Percentiles rank a stretch among this genome's conserved stretches.
phyloP scores from a whole-genome alignment of 371 early-diverging fungal species.

The Zopfochytrium polystomum region DNA sequence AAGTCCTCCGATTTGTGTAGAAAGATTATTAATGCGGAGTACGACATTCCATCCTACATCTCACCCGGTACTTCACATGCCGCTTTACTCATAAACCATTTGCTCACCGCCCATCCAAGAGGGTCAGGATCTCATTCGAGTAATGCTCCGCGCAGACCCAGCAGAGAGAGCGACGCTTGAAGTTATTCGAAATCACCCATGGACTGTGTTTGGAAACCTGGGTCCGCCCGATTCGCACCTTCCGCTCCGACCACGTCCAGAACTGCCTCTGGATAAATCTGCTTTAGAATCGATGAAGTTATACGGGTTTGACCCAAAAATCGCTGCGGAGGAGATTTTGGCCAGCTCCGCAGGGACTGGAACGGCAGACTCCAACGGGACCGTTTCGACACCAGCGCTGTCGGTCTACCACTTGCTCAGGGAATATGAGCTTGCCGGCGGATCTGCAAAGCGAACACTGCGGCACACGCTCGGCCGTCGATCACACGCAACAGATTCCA shows the following conservation, averaged over 20 bases:
- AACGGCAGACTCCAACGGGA: no score
- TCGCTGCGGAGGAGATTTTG: conserved; percentile 12
- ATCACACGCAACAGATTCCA: no score
- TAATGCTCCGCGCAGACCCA: conserved; percentile 42
- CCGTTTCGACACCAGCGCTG: background rate
- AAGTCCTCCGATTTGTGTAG: conserved; percentile 66
- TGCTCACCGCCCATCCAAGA: conserved; percentile 12
- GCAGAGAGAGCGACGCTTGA: conserved; percentile 37
- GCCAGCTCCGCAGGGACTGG: background rate
- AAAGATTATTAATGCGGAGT: conserved; percentile 61
- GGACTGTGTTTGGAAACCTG: conserved; percentile 35
- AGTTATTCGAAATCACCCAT: conserved; percentile 35
- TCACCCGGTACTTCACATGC: conserved; percentile 24
- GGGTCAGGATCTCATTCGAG: conserved; percentile 31
- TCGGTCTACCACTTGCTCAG: conserved; percentile 30
- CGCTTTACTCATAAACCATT: background rate
- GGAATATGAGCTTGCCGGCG: conserved; percentile 27
- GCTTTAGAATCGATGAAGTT: conserved; percentile 33
- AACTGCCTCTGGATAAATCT: conserved; percentile 21
- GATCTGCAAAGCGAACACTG: background rate
- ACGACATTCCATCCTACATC: conserved; percentile 51
- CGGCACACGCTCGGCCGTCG: background rate
- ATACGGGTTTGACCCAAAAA: conserved; percentile 36
- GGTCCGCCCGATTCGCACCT: conserved; percentile 34
- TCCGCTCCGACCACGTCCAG: conserved; percentile 26